A percentile compares a stretch with the other conserved stretches of the same genome.
phyloP scores from a whole-genome alignment of 805 yeast genomes.

The Lipomyces starkeyi region DNA sequence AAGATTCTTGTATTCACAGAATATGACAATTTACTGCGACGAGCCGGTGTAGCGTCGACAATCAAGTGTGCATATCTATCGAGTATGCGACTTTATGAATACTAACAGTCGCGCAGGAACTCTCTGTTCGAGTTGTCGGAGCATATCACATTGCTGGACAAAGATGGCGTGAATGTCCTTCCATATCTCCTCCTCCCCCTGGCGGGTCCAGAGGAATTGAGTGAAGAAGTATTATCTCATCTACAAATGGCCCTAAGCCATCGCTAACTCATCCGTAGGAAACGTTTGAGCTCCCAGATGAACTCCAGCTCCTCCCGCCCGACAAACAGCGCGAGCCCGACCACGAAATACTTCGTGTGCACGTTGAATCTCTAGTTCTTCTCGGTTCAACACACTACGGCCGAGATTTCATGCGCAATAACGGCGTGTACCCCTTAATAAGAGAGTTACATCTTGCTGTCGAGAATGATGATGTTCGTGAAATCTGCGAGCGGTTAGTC shows the following conservation, averaged over 20 bases:
- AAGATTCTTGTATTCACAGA: constrained; percentile 84
- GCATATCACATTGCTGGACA: constrained; percentile 65
- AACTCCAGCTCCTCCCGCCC: constrained; percentile 75
- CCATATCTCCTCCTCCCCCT: constrained; percentile 85
- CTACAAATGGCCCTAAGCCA: not conserved
- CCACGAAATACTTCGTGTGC: constrained; percentile 64
- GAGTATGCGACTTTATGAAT: not conserved
- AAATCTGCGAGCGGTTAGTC: constrained; percentile 81
- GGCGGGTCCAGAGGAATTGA: constrained; percentile 74
- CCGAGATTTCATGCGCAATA: constrained; percentile 78
- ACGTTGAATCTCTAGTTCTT: constrained; percentile 78
- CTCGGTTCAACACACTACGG: constrained; percentile 75
- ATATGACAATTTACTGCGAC: constrained; percentile 72
- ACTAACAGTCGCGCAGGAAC: constrained; percentile 49
- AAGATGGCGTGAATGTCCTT: constrained; percentile 70
- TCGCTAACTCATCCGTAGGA: constrained; percentile 50
- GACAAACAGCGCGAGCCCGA: constrained; percentile 80
- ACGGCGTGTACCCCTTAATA: constrained; percentile 81
- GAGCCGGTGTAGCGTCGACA: constrained; percentile 92
- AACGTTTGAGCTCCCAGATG: constrained; percentile 84
- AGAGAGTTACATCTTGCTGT: constrained; percentile 68
- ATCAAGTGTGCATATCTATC: constrained; percentile 55
- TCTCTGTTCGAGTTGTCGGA: constrained; percentile 77
- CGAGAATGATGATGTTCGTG: constrained; percentile 57
- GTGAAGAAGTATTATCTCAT: constrained; percentile 57